phyloP scores from a whole-genome alignment of 1,284 basidiomycete genomes.

The Rhodotorula sp. region DNA sequence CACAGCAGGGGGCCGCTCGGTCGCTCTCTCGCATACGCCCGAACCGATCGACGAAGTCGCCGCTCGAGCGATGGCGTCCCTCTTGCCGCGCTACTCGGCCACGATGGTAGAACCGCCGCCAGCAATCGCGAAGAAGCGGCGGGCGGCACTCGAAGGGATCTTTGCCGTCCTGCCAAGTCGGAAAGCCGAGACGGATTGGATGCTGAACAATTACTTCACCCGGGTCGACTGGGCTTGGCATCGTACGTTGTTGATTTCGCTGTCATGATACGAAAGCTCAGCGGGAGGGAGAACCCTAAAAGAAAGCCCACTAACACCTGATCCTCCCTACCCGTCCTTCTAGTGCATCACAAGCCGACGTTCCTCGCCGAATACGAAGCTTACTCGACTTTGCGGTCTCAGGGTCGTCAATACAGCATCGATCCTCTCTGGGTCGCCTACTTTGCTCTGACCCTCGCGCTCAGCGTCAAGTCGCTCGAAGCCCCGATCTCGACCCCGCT shows the following conservation, averaged over 20 bases:
- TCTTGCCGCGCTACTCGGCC: slow-evolving; percentile 1
- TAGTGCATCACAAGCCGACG: slow-evolving; percentile 32
- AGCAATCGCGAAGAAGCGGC: not conserved
- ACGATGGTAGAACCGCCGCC: too few species aligned
- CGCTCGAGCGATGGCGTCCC: slow-evolving; percentile 20
- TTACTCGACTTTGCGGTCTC: slow-evolving; percentile 25
- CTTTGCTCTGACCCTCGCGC: slow-evolving; percentile 36
- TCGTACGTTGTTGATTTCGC: not conserved
- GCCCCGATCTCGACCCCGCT: slow-evolving; percentile 13
- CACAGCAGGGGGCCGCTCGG: not conserved
- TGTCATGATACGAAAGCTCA: too few species aligned
- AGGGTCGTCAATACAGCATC: slow-evolving; percentile 28
- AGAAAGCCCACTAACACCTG: not conserved
- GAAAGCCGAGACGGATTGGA: slow-evolving; percentile 23
- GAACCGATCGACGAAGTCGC: not conserved
- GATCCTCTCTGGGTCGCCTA: slow-evolving; percentile 42
- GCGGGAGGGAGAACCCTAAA: not conserved
- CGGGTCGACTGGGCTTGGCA: slow-evolving; percentile 33
- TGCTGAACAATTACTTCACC: slow-evolving; percentile 23
- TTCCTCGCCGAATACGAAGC: slow-evolving; percentile 36
- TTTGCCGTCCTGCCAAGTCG: slow-evolving; percentile 8
- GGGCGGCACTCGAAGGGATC: slow-evolving; percentile 19
- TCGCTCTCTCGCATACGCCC: not conserved
- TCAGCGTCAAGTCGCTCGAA: slow-evolving; percentile 25
- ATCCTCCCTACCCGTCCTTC: too few species aligned